A percentile compares a stretch with the other conserved stretches of the same genome.
Conservation (phyloP, 108 stramenopile species). For the Pseudonitzschia multistriata region DNA sequence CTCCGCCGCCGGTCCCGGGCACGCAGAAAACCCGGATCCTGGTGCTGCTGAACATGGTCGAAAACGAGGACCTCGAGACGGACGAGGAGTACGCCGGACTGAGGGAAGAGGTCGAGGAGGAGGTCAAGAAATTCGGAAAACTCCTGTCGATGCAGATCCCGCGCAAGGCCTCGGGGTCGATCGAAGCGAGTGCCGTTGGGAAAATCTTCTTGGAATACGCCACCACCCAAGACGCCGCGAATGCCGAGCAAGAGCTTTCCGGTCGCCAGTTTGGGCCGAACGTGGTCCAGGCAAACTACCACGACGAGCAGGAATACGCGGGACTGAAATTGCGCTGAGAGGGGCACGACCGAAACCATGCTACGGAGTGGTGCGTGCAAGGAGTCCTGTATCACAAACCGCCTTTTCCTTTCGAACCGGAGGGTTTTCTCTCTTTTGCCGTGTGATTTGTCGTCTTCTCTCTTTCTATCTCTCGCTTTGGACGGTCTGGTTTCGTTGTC, state of each 20-base stretch:
- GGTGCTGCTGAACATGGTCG: slow-evolving; percentile 96
- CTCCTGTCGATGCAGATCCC: slow-evolving; percentile 85
- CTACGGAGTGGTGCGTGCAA: too few species aligned
- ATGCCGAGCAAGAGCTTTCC: slow-evolving; percentile 74
- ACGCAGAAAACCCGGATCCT: slow-evolving; percentile 64
- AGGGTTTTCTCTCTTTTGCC: not conserved
- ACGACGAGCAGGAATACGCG: slow-evolving; percentile 31
- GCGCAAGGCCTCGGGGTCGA: slow-evolving; percentile 43
- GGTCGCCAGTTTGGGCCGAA: slow-evolving; percentile 90
- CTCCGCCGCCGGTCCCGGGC: slow-evolving; percentile 14
- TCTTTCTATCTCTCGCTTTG: not conserved
- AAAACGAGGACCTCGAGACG: slow-evolving; percentile 88
- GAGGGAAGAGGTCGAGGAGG: slow-evolving; percentile 26
- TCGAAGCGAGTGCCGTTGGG: slow-evolving; percentile 58
- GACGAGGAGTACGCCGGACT: slow-evolving; percentile 83
- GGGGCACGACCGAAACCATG: too few species aligned
- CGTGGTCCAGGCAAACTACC: slow-evolving; percentile 62
- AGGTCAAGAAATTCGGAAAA: slow-evolving; percentile 55
- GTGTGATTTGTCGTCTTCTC: not conserved
- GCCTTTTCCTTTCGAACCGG: not conserved
- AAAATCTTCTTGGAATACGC: slow-evolving; percentile 93
- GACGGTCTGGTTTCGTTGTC: not conserved
- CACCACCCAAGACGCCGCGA: slow-evolving; percentile 58
- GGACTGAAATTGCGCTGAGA: slow-evolving; percentile 22
- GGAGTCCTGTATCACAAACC: too few species aligned